phyloP scores from a whole-genome alignment of 805 yeast genomes.

The Metschnikowia amazonensis region DNA sequence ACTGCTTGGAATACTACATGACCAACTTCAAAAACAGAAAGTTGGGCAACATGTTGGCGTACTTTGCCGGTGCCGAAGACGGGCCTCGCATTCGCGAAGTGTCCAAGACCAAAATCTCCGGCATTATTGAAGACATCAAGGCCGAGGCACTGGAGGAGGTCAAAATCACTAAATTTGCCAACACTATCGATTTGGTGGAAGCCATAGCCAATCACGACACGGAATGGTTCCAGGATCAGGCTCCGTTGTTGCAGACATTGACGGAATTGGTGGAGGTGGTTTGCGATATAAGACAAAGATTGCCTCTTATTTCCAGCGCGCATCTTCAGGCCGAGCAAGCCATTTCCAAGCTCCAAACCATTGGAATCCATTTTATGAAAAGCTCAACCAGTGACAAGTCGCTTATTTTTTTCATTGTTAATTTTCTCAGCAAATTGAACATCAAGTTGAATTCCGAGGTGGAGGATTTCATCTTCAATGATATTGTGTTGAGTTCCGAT shows the following conservation, averaged over 20 bases:
- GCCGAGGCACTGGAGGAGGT: conserved; percentile 50
- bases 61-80: conserved; percentile 53
- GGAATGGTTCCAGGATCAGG: conserved; percentile 58
- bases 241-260: conserved; percentile 41
- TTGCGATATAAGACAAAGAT: conserved; percentile 29
- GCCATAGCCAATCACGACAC: conserved; percentile 49
- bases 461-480: conserved; percentile 54
- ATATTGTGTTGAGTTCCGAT: conserved; percentile 52
- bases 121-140: conserved; percentile 44
- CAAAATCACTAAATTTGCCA: conserved; percentile 65
- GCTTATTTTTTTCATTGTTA: conserved; percentile 29
- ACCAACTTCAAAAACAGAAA: conserved; percentile 61
- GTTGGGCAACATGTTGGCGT: conserved; percentile 63
- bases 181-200: conserved; percentile 60
- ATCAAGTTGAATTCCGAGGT: conserved; percentile 45
- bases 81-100: conserved; percentile 55
- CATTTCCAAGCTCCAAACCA: conserved; percentile 52
- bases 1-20: conserved; percentile 66
- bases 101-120: conserved; percentile 50
- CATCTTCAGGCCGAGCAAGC: conserved; percentile 74
- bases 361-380: conserved; percentile 29
- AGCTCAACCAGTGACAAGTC: conserved; percentile 24
- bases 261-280: conserved; percentile 44
- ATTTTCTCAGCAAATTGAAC: conserved; percentile 41
- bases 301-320: conserved; percentile 50